phyloP scores from a whole-genome alignment of 1,284 basidiomycete species.

The Cutaneotrichosporon sp. region DNA sequence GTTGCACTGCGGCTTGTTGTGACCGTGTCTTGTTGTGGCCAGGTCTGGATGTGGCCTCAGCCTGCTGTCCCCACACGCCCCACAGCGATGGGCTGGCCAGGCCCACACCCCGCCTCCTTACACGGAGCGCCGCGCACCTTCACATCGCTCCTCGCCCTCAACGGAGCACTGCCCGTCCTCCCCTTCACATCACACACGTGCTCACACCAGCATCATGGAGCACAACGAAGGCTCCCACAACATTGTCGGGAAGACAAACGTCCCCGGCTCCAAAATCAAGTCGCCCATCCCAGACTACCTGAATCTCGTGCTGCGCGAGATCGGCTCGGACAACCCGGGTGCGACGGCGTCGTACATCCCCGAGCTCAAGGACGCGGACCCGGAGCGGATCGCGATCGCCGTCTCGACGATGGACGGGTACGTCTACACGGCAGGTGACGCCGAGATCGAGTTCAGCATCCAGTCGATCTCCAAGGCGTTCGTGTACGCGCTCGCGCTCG shows the following conservation, averaged over 20 bases:
- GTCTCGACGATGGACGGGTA: constrained; percentile 22
- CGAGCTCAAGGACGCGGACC: constrained; percentile 19
- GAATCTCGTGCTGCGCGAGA: not conserved
- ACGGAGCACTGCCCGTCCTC: too few relatives aligned
- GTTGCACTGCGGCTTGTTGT: too few relatives aligned
- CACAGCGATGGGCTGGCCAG: too few relatives aligned
- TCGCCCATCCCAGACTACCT: constrained; percentile 14
- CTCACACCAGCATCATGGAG: not conserved
- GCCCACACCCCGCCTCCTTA: too few relatives aligned
- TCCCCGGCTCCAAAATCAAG: constrained; percentile 2
- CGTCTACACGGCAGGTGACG: constrained; percentile 22
- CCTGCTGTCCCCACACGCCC: too few relatives aligned
- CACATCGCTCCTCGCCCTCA: too few relatives aligned
- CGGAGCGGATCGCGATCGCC: constrained; percentile 11
- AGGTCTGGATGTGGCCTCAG: too few relatives aligned
- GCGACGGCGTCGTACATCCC: constrained; percentile 21
- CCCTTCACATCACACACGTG: too few relatives aligned
- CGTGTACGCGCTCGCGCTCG: constrained; percentile 24
- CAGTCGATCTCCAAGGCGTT: constrained; percentile 29
- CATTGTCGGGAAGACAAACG: not conserved
- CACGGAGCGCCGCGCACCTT: too few relatives aligned
- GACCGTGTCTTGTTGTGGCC: too few relatives aligned
- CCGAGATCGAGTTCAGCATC: constrained; percentile 22
- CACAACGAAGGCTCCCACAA: not conserved
- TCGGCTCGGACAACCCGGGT: not conserved